phyloP scores from a whole-genome alignment of 306 rosid species.

The Alnus glutinosa region DNA sequence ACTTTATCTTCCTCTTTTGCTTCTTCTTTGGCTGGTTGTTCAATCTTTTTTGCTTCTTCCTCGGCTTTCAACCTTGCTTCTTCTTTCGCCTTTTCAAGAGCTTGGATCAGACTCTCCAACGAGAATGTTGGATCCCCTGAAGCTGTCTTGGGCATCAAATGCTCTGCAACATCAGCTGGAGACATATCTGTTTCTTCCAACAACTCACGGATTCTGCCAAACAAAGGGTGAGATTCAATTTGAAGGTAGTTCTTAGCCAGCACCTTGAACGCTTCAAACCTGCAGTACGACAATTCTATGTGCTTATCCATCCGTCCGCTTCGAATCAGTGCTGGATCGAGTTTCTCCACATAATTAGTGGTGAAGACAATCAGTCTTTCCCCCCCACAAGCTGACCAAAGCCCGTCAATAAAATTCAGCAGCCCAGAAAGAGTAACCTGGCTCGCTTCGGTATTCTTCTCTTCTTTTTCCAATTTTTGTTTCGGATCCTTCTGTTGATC shows the following conservation, averaged over 20 bases:
- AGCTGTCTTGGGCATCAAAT: slow-evolving; percentile 68
- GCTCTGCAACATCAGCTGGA: slow-evolving; percentile 90
- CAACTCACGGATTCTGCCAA: slow-evolving; percentile 32
- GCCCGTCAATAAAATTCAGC: slow-evolving; percentile 77
- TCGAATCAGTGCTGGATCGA: slow-evolving; percentile 84
- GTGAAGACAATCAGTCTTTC: slow-evolving; percentile 83
- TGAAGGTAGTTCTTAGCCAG: slow-evolving; percentile 63
- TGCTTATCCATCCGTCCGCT: slow-evolving; percentile 91
- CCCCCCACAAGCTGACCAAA: slow-evolving; percentile 81
- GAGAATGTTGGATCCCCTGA: slow-evolving; percentile 31
- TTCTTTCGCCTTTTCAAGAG: slow-evolving; percentile 47
- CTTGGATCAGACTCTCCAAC: slow-evolving; percentile 48
- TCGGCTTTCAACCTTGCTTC: slow-evolving; percentile 11
- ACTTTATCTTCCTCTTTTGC: slow-evolving; percentile 12
- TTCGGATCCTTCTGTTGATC: slow-evolving; percentile 35
- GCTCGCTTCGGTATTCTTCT: slow-evolving; percentile 35
- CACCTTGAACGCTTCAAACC: slow-evolving; percentile 64
- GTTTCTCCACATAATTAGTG: slow-evolving; percentile 70
- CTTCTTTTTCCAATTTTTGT: slow-evolving; percentile 33
- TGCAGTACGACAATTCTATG: slow-evolving; percentile 65
- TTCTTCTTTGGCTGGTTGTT: slow-evolving; percentile 22
- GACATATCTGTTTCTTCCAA: slow-evolving; percentile 41
- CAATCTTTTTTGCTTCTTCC: slow-evolving; percentile 25
- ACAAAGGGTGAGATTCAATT: slow-evolving; percentile 50
- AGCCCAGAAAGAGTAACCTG: slow-evolving; percentile 72